Base-by-base conservation (phyloP, 108 stramenopile genomes). In the Nannochloropsis gaditana region DNA sequence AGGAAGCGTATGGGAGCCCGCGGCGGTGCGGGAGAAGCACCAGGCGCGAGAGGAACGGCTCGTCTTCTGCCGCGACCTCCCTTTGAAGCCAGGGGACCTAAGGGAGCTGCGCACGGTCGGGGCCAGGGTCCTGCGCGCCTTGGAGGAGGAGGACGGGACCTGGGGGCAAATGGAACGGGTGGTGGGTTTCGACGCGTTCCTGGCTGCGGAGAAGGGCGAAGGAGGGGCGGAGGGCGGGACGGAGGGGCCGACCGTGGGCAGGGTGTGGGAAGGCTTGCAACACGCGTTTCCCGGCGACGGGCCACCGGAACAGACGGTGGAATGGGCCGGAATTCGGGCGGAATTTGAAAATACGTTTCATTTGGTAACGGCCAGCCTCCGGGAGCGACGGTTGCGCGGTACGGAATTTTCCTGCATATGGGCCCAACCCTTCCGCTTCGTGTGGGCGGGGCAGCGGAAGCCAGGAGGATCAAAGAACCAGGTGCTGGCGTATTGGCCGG, bases 391-490 rank as follows among this genome's bases (percentile, higher is more conserved):
- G 44, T 43, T 84, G 50, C 31, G 87, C 21, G 87, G 87, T 42
- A 82, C 84, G 3, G 84, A 84, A 81, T 84, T 82, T 45, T 84
- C 84, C 42, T 84, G 81, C 11, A 84, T 88, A 21, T 88, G 87
- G 87, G 83, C 84, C 6, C 84, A 84, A 59, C 87, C 87, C 11
- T 44, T 43, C 43, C 79, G 79, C 50, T 84, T 88, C 9, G 87
- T 88, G 4, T 88, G 87, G 87, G 87, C 87, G 41, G 84, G 84
- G 87, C 84, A 88, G 84, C 81, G 81, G 41, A 88, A 88, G 84
- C 59, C 59, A n/a, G 59, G 59, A 2, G 59, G 59, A 2, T 15
- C 59, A 2, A 15, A n/a, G 59, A 15, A 73, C n/a, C 59, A 73
- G 59, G 59, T n/a, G 59, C 84, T 84, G 43, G 42, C 47, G 0